Percentiles rank a stretch among this genome's conserved stretches.
phyloP scores from a whole-genome alignment of 2,329 filamentous ascomycete species.

The Aspergillus fumigatiaffinis region DNA sequence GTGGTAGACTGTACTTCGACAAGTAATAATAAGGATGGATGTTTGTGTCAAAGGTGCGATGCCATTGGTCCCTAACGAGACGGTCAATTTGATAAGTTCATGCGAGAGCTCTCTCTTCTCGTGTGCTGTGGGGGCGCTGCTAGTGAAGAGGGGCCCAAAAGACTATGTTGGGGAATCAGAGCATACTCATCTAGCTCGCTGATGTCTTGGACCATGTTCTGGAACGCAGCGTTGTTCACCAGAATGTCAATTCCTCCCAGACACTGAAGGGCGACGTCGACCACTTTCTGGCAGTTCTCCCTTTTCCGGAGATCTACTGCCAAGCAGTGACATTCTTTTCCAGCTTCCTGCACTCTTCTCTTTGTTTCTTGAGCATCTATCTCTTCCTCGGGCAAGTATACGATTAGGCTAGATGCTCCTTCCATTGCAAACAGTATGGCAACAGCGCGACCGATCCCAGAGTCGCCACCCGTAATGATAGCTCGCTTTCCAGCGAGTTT shows the following conservation, averaged over 20 bases:
- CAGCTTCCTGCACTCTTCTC: slow-evolving; percentile 63
- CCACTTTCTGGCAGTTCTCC: slow-evolving; percentile 65
- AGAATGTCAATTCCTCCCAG: slow-evolving; percentile 68
- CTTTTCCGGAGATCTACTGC: slow-evolving; percentile 61
- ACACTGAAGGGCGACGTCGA: slow-evolving; percentile 62
- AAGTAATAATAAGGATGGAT: slow-evolving; percentile 80
- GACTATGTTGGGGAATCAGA: background rate
- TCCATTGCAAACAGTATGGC: slow-evolving; percentile 78
- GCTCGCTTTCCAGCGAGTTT: slow-evolving; percentile 74
- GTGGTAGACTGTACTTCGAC: slow-evolving; percentile 69
- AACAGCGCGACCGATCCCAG: slow-evolving; percentile 71
- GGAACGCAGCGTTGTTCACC: slow-evolving; percentile 66
- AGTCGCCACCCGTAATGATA: slow-evolving; percentile 77
- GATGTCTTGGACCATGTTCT: slow-evolving; percentile 71
- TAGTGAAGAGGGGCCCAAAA: background rate
- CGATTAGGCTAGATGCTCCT: slow-evolving; percentile 69
- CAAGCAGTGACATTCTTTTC: slow-evolving; percentile 61
- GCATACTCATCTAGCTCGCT: slow-evolving; percentile 62
- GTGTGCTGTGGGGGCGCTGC: too few species aligned
- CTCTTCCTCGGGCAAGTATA: slow-evolving; percentile 72
- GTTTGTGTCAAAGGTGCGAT: slow-evolving; percentile 75
- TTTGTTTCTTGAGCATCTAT: slow-evolving; percentile 72
- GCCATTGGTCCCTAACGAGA: slow-evolving; percentile 64
- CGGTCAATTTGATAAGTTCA: background rate
- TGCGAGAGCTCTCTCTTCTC: background rate